A percentile compares a stretch with the other conserved stretches of the same genome.
These are phyloP conservation scores for Dactylellina haptotyla DNA, from an alignment of 2,329 filamentous ascomycete species.

Conservation along the genomic window DNA sequence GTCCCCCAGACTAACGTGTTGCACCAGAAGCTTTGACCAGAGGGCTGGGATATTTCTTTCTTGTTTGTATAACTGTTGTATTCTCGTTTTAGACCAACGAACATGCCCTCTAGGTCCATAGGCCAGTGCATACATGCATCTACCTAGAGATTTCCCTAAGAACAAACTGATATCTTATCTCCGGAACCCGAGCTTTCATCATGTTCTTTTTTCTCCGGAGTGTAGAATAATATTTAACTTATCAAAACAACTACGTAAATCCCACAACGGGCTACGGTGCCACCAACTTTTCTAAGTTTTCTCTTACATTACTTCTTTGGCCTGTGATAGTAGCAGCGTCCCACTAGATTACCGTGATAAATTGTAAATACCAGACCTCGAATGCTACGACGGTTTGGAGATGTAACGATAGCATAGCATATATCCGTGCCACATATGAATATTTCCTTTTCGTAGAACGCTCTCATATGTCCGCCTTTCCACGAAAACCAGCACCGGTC, in stretches of 20 bases:
- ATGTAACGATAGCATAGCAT: constrained; percentile 18
- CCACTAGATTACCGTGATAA: no score
- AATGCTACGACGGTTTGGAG: constrained; percentile 7
- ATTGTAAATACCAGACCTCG: neutral
- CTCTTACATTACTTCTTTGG: neutral
- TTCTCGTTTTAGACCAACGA: no score
- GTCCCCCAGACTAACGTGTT: no score
- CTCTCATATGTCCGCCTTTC: no score
- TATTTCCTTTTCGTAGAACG: no score
- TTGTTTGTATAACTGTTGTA: constrained; percentile 1
- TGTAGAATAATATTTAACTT: neutral
- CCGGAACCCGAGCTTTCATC: neutral
- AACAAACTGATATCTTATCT: neutral
- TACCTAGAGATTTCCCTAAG: neutral
- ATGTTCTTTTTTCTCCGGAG: neutral
- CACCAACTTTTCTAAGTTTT: constrained; percentile 12
- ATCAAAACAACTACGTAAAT: no score
- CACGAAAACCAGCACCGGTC: no score
- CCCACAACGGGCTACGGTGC: neutral
- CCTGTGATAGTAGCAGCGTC: no score
- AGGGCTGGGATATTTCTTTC: neutral
- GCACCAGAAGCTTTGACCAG: neutral
- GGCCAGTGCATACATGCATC: no score
- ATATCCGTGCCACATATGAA: constrained; percentile 2
- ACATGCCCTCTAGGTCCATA: no score